A percentile compares a stretch with the other conserved stretches of the same genome.
Evolutionary conservation across 2,329 filamentous ascomycete genomes (phyloP).

Genomic region (Arthroderma uncinatum): DNA sequence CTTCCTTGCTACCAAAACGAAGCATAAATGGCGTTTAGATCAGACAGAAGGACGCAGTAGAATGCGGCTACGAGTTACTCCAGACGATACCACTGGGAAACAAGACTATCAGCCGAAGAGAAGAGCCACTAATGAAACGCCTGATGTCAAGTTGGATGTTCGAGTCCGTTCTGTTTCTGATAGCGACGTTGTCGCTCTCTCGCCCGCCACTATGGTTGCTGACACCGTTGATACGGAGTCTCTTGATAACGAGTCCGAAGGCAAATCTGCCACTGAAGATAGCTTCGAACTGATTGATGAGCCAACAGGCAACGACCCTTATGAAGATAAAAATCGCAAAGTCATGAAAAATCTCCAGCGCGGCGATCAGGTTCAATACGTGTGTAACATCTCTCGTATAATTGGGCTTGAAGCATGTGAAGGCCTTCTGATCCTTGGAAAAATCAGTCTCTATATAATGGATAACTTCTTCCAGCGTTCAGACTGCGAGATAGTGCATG

Average conservation of each 20-base stretch:
- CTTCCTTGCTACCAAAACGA: constrained; percentile 56
- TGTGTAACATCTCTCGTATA: constrained; percentile 91
- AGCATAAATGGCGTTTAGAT: constrained; percentile 80
- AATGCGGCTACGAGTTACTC: constrained; percentile 79
- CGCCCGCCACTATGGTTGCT: constrained; percentile 25
- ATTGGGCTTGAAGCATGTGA: constrained; percentile 89
- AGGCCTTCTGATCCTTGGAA: constrained; percentile 84
- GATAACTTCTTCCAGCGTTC: constrained; percentile 93
- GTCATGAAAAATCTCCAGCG: constrained; percentile 89
- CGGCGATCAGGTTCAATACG: constrained; percentile 82
- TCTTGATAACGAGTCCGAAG: constrained; percentile 25
- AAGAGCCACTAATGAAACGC: constrained; percentile 42
- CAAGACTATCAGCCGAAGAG: constrained; percentile 78
- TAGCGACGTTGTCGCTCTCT: constrained; percentile 32
- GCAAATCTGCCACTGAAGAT: constrained; percentile 53
- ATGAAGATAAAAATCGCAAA: constrained; percentile 96
- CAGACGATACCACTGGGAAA: constrained; percentile 57
- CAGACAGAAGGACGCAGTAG: constrained; percentile 91
- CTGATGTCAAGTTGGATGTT: constrained; percentile 38
- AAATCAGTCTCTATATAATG: constrained; percentile 83
- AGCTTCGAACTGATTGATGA: constrained; percentile 96
- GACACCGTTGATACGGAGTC: constrained; percentile 25
- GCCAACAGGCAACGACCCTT: constrained; percentile 70
- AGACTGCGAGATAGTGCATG: constrained; percentile 93
- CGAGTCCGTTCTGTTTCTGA: constrained; percentile 30